phyloP scores from a whole-genome alignment of 176 grass and related monocot species.

The Pontederia paniculata region DNA sequence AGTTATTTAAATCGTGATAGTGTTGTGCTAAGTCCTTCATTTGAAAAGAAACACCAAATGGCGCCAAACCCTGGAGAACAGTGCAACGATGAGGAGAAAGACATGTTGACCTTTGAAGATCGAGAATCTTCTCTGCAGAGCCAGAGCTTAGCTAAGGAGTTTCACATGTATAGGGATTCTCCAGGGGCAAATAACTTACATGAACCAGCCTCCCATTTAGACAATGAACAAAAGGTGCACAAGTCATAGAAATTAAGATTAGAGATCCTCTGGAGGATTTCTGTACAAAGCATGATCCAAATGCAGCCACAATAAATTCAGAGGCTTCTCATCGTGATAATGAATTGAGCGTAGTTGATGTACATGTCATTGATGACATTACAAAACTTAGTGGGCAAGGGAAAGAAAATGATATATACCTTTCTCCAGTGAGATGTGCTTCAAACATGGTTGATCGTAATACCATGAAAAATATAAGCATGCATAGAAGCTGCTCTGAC shows the following conservation, averaged over 20 bases:
- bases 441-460: slow-evolving; percentile 1
- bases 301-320: slow-evolving; percentile 20
- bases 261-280: slow-evolving; percentile 20
- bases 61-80: slow-evolving; percentile 3
- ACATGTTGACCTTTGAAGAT: slow-evolving; percentile 32
- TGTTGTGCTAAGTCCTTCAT: too few species aligned
- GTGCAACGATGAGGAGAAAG: slow-evolving; percentile 23
- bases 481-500: slow-evolving; percentile 31
- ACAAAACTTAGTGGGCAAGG: slow-evolving; percentile 1
- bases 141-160: slow-evolving; percentile 6
- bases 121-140: slow-evolving; percentile 19
- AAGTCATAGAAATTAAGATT: slow-evolving; percentile 20
- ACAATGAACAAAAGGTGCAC: slow-evolving; percentile 22
- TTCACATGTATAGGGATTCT: neutral
- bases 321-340: slow-evolving; percentile 24
- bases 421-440: neutral
- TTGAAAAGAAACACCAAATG: neutral
- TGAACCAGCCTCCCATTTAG: neutral
- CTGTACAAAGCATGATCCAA: slow-evolving; percentile 13
- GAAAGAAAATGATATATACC: neutral
- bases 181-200: neutral
- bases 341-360: slow-evolving; percentile 27
- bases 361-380: slow-evolving; percentile 45
- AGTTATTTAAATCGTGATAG: neutral
- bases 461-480: slow-evolving; percentile 10